phyloP scores from a whole-genome alignment of 768 basidiomycete species.

The Cystofilobasidium ferigula region DNA sequence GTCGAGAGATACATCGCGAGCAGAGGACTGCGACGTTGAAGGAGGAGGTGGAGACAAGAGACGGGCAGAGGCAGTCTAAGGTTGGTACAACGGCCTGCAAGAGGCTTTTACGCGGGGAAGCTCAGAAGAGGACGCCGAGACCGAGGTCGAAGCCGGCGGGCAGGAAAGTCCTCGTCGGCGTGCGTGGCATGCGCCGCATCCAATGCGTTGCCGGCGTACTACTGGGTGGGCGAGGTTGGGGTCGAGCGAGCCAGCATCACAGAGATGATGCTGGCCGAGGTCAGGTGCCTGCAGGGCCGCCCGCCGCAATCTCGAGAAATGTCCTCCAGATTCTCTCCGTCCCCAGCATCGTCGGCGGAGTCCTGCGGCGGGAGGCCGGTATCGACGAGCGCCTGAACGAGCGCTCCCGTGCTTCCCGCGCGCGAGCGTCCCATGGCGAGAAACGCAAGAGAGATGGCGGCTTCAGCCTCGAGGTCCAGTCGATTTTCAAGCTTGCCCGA shows the following conservation, averaged over 20 bases:
- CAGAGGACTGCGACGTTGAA: no score
- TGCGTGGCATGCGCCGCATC: no score
- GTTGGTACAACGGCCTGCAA: no score
- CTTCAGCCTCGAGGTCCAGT: slow-evolving; percentile 22
- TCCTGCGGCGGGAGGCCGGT: no score
- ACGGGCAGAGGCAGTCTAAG: no score
- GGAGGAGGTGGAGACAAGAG: no score
- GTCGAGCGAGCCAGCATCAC: slow-evolving; percentile 1
- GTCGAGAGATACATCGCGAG: no score
- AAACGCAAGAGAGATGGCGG: slow-evolving; percentile 21
- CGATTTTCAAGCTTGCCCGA: slow-evolving; percentile 6
- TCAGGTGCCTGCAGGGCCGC: background rate
- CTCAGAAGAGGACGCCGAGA: background rate
- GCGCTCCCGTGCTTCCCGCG: slow-evolving; percentile 17
- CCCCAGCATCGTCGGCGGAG: no score
- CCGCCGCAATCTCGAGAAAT: no score
- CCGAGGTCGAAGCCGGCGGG: background rate
- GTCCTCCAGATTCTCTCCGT: no score
- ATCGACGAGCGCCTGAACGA: no score
- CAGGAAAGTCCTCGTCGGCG: background rate
- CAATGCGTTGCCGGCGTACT: no score
- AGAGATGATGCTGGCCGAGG: background rate
- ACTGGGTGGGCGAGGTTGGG: background rate
- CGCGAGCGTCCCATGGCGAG: slow-evolving; percentile 24
- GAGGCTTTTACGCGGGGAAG: background rate